Percentiles rank a stretch among this genome's conserved stretches.
Evolutionary conservation across 768 basidiomycete species (phyloP).

Genomic region (Rhizopogon rudus): DNA sequence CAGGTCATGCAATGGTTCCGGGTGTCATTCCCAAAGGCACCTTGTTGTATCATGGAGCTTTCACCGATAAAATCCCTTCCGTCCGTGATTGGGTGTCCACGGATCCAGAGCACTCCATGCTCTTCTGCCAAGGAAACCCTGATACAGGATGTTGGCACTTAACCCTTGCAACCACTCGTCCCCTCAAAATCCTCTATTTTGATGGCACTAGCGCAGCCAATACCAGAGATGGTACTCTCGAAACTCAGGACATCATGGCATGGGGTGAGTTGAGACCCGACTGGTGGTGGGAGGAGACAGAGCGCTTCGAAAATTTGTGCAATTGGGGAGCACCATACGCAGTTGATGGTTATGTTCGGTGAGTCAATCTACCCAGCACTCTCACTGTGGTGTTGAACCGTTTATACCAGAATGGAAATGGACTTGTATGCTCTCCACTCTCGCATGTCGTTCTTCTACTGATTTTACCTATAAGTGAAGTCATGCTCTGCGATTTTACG

Average conservation of each 20-base stretch:
- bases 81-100: slow-evolving; percentile 30
- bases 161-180: slow-evolving; percentile 13
- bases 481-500: slow-evolving; percentile 44
- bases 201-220: slow-evolving; percentile 27
- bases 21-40: slow-evolving; percentile 5
- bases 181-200: slow-evolving; percentile 29
- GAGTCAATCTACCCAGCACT: neutral
- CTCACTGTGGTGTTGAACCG: no score
- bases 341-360: slow-evolving; percentile 46
- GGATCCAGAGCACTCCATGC: slow-evolving; percentile 32
- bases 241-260: slow-evolving; percentile 40
- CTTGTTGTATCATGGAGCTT: slow-evolving; percentile 12
- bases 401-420: slow-evolving; percentile 38
- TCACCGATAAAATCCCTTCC: slow-evolving; percentile 16
- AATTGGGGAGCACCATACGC: slow-evolving; percentile 35
- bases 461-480: slow-evolving; percentile 29
- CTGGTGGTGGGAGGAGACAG: slow-evolving; percentile 24
- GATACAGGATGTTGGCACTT: slow-evolving; percentile 13
- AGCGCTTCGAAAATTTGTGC: slow-evolving; percentile 36
- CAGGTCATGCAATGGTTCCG: slow-evolving; percentile 2
- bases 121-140: slow-evolving; percentile 27
- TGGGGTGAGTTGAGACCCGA: slow-evolving; percentile 31
- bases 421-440: slow-evolving; percentile 34
- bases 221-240: slow-evolving; percentile 25
- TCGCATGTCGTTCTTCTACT: neutral